Conservation (phyloP, 805 yeast species). For the Pichia exigua region DNA sequence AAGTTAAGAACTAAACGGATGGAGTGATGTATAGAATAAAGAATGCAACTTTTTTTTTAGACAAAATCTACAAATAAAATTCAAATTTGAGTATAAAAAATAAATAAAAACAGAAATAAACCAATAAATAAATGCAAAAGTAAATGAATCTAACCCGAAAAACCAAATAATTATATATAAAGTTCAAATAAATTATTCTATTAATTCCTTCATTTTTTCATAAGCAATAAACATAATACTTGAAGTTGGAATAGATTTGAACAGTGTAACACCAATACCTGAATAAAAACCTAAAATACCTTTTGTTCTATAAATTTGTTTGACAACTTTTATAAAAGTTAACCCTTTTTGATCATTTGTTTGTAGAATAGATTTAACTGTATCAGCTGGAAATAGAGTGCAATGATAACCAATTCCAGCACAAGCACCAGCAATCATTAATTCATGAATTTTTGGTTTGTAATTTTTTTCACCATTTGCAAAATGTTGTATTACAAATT, state of each 20-base stretch:
- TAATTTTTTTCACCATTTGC: constrained; percentile 18
- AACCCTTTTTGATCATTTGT: constrained; percentile 28
- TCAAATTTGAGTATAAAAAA: neutral
- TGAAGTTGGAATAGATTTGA: constrained; percentile 83
- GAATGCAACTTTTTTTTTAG: neutral
- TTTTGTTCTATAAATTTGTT: constrained; percentile 35
- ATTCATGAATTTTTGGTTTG: constrained; percentile 38
- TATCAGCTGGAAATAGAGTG: constrained; percentile 82
- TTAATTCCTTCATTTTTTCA: constrained; percentile 45
- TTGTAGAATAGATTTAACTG: constrained; percentile 82
- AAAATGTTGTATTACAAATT: constrained; percentile 37
- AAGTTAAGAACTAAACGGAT: neutral
- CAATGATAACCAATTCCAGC: constrained; percentile 82
- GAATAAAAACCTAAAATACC: constrained; percentile 72
- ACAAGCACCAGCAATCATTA: constrained; percentile 70
- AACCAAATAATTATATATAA: neutral
- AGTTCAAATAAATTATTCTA: neutral
- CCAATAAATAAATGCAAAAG: neutral
- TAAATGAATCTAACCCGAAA: neutral
- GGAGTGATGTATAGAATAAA: neutral
- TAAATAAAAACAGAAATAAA: neutral
- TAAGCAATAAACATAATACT: constrained; percentile 79
- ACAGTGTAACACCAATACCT: constrained; percentile 75
- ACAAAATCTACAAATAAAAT: neutral
- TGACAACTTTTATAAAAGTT: constrained; percentile 32